phyloP scores from a whole-genome alignment of 1,284 basidiomycete species.

The Sanguinoderma infundibulare region DNA sequence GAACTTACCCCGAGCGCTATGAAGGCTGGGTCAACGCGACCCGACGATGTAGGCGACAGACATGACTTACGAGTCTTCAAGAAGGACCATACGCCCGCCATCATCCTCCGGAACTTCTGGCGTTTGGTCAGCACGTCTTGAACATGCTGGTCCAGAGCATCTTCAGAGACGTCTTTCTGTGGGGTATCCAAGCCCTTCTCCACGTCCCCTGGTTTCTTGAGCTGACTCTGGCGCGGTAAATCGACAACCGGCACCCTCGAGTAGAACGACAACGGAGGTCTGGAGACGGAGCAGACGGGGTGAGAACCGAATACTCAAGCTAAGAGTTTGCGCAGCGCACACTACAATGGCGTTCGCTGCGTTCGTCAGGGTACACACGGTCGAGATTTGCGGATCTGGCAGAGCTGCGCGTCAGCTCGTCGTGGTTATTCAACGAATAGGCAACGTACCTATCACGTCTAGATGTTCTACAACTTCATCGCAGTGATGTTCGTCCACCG shows the following conservation, averaged over 20 bases:
- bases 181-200: conserved; percentile 37
- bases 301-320: not conserved
- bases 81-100: conserved; percentile 83
- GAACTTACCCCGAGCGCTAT: not conserved
- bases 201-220: conserved; percentile 27
- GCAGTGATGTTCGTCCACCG: conserved; percentile 51
- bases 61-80: conserved; percentile 64
- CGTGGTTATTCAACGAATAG: no score
- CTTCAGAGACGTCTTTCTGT: conserved; percentile 42
- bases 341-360: conserved; percentile 81
- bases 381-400: conserved; percentile 73
- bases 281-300: conserved; percentile 27
- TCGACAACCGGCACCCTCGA: conserved; percentile 70
- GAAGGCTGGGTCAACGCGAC: not conserved
- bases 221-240: conserved; percentile 42
- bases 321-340: conserved; percentile 35
- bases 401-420: not conserved
- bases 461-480: conserved; percentile 79
- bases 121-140: conserved; percentile 75
- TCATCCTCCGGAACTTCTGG: conserved; percentile 62
- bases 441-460: conserved; percentile 69
- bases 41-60: not conserved
- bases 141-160: conserved; percentile 80
- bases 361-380: conserved; percentile 74
- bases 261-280: conserved; percentile 72